Evolutionary conservation across 164 flowering plant species (phyloP).

Genomic region (Nelumbo lutea): DNA sequence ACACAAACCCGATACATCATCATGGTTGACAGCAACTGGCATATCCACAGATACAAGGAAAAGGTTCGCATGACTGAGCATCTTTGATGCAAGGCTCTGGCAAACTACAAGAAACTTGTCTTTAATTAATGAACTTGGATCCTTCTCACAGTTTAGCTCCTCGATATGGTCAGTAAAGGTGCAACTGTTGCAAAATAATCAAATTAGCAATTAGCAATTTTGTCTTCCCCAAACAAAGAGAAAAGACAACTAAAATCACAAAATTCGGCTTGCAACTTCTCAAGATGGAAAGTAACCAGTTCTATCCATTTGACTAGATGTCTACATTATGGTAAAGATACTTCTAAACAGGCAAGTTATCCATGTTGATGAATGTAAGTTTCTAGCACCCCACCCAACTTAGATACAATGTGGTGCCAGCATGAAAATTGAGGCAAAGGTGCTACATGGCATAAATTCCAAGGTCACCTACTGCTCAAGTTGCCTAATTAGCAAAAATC

Average conservation of each 20-base stretch:
- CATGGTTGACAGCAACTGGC: slow-evolving; percentile 61
- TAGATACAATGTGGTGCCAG: too few species aligned
- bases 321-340: too few species aligned
- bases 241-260: not conserved
- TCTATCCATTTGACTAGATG: too few species aligned
- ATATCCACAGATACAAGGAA: slow-evolving; percentile 72
- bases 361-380: too few species aligned
- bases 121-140: slow-evolving; percentile 23
- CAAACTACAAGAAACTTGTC: slow-evolving; percentile 74
- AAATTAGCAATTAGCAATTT: not conserved
- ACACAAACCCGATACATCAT: slow-evolving; percentile 79
- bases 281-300: too few species aligned
- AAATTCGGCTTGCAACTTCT: not conserved
- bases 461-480: too few species aligned
- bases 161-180: slow-evolving; percentile 61
- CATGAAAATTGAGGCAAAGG: too few species aligned
- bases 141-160: slow-evolving; percentile 35
- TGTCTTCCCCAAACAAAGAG: not conserved
- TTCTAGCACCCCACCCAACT: too few species aligned
- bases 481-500: too few species aligned
- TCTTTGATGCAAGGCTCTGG: slow-evolving; percentile 62
- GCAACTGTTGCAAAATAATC: slow-evolving; percentile 45
- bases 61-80: slow-evolving; percentile 73
- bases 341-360: too few species aligned
- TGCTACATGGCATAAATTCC: too few species aligned